Evolutionary conservation across 805 yeast species (phyloP), one percentile per base, ranked within the genome.

Genomic region (Wickerhamiella kazuoi): DNA sequence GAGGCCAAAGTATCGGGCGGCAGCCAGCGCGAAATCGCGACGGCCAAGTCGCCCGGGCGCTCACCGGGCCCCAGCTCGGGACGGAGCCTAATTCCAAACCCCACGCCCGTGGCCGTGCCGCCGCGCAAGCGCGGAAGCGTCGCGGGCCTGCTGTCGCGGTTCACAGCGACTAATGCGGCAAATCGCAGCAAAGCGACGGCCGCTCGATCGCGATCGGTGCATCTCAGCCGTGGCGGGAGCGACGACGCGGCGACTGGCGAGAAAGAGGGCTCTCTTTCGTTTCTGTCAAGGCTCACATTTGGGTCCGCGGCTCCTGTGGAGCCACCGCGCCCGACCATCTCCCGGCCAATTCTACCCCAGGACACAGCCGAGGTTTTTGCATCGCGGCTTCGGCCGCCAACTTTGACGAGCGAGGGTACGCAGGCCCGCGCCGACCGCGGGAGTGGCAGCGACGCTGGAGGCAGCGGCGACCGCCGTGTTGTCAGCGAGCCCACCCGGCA

Each of bases 141-240:
- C 13, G 45, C 57, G 4, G 59, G 55, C 16, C 37, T 55, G 32
- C 43, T 55, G 3, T 42, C 57, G 11, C 45, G 60, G 17, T 45
- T 55, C 34, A 54, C 58, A 2, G 41, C 53, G 21, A 50, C 53
- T 13, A 54, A 57, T 1, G 53, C 52, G 6, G 40, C 56, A 16
- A 47, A 53, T 14, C 48, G 55, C 23, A 49, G 51, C 16, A 48
- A 50, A 23, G 45, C 28, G 18, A 17, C 13, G 19, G 21, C 20
- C 30, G 23, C 34, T 33, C 8, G 30, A 19, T 28, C 31, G 34
- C 19, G 19, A 24, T 21, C 37, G 19, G 17, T 23, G 11, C 26
- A 11, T 11, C 11, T 23, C 9, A 23, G 26, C 11, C 26, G 26
- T 6, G 6, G 9, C 26, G 6, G 9, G 26, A 23, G 26, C 26